These are phyloP conservation scores for Eimeria sp. DNA, from an alignment of 169 alveolate species.

Conservation along the genomic window DNA sequence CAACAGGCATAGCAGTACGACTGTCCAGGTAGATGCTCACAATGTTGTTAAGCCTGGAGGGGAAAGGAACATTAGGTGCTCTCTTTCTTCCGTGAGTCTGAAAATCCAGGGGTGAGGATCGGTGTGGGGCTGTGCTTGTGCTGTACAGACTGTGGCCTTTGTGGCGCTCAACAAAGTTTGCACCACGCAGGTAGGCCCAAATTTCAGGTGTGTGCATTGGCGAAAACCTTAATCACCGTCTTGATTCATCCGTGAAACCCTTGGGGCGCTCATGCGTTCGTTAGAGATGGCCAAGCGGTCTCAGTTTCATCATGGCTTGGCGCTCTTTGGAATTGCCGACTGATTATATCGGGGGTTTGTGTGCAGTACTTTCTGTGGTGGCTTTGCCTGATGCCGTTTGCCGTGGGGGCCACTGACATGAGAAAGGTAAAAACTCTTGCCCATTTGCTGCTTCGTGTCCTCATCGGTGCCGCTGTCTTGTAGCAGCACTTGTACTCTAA, in stretches of 20 bases:
- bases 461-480: neutral
- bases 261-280: neutral
- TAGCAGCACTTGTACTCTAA: neutral
- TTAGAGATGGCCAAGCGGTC: neutral
- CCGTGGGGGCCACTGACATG: conserved; percentile 81
- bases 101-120: neutral
- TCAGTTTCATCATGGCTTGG: neutral
- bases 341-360: neutral
- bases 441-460: neutral
- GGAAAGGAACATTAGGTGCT: neutral
- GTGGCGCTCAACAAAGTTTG: conserved; percentile 98
- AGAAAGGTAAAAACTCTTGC: neutral
- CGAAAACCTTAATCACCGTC: neutral
- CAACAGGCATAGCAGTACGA: neutral
- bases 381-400: conserved; percentile 82
- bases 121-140: conserved; percentile 21
- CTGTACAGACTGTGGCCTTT: conserved; percentile 93
- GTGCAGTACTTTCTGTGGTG: conserved; percentile 85
- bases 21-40: neutral
- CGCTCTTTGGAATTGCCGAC: neutral
- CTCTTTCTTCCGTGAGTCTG: neutral
- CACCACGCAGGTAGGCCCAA: conserved; percentile 89
- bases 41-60: neutral
- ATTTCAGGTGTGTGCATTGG: neutral
- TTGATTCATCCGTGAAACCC: neutral